Evolutionary conservation across 1,139 yeast genomes (phyloP).

Genomic region (Suhomyces bolitotheri): DNA sequence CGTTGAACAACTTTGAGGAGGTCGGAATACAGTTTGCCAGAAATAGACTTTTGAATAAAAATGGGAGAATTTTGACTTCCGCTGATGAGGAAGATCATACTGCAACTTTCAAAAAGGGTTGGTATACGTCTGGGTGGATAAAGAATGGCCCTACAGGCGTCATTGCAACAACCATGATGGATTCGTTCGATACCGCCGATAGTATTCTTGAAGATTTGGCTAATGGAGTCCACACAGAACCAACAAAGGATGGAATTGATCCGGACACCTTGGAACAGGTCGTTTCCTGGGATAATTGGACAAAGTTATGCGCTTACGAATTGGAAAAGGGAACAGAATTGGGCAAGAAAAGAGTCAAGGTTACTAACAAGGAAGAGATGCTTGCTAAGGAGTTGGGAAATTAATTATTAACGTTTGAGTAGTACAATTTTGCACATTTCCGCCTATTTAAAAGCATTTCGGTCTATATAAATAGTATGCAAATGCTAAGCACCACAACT

Average conservation of each 20-base stretch:
- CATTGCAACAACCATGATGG: constrained; percentile 88
- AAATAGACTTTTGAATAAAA: constrained; percentile 58
- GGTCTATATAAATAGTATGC: no score
- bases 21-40: constrained; percentile 57
- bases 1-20: constrained; percentile 58
- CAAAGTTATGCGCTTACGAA: constrained; percentile 56
- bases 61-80: constrained; percentile 55
- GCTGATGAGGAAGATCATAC: constrained; percentile 24
- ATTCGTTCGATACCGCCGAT: constrained; percentile 74
- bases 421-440: no score
- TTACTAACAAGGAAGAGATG: constrained; percentile 53
- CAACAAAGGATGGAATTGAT: constrained; percentile 21
- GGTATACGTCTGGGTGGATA: constrained; percentile 93
- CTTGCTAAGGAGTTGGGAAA: constrained; percentile 20
- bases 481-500: constrained; percentile 27
- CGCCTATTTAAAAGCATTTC: no score
- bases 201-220: constrained; percentile 56
- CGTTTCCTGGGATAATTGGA: constrained; percentile 77
- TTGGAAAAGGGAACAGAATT: constrained; percentile 40
- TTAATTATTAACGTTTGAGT: no score
- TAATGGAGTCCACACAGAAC: constrained; percentile 34
- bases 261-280: not conserved
- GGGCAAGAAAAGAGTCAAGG: constrained; percentile 62
- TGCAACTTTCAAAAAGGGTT: constrained; percentile 41
- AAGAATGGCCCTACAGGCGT: constrained; percentile 88